Evolutionary conservation across 208 protist genomes (phyloP).

Genomic region (Tritrichomonas musculus): DNA sequence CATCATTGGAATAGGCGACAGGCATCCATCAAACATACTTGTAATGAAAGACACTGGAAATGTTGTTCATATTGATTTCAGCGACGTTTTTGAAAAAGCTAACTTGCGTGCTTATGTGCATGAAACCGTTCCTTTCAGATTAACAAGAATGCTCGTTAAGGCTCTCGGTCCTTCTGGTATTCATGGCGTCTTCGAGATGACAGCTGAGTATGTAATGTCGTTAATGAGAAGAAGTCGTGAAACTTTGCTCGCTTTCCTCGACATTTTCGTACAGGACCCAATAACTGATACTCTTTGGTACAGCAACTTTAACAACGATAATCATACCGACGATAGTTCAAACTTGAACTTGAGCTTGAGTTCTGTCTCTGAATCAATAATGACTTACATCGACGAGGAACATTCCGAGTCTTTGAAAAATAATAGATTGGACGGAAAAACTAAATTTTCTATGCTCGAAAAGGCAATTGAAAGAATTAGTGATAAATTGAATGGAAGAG

Average conservation of each 20-base stretch:
- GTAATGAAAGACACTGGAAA: neutral
- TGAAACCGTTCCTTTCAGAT: constrained; percentile 24
- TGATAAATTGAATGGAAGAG: neutral
- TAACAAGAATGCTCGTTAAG: constrained; percentile 5
- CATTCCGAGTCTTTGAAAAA: no score
- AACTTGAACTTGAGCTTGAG: no score
- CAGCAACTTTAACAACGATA: no score
- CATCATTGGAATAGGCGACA: neutral
- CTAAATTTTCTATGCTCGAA: neutral
- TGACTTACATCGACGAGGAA: neutral
- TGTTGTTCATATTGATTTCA: constrained; percentile 13
- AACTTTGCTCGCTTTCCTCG: neutral
- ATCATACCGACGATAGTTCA: no score
- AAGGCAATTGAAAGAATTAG: neutral
- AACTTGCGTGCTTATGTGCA: neutral
- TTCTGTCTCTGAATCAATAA: no score
- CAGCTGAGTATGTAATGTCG: neutral
- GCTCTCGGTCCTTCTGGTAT: neutral
- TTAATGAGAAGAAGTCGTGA: neutral
- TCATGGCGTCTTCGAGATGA: neutral
- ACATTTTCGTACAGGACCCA: constrained; percentile 11
- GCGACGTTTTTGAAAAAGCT: neutral
- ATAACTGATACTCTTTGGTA: neutral
- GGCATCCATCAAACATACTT: constrained; percentile 17
- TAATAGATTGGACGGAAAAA: no score